Evolutionary conservation across 495 filamentous ascomycete genomes (phyloP).

Genomic region (Lasiosphaeris hirsuta): DNA sequence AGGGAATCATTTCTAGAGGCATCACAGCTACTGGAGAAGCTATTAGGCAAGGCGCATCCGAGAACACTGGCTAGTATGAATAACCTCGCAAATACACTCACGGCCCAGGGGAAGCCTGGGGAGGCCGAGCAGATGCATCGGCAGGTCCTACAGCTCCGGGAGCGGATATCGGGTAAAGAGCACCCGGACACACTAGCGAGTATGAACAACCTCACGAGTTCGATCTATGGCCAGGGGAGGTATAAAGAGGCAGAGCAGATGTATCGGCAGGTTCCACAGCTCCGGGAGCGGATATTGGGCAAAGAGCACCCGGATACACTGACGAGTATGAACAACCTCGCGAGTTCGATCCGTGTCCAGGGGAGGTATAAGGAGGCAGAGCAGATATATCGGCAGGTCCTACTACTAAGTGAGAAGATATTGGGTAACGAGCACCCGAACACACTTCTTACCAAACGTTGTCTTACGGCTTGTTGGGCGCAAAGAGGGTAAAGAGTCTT

Average conservation of each 20-base stretch:
- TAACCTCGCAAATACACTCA: neutral
- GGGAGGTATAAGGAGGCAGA: no score
- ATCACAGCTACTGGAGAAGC: neutral
- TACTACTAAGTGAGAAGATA: no score
- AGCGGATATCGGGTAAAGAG: neutral
- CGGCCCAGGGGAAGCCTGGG: neutral
- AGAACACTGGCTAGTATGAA: neutral
- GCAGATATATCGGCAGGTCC: no score
- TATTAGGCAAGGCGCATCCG: neutral
- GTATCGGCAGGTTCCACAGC: neutral
- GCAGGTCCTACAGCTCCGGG: neutral
- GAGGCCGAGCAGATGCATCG: neutral
- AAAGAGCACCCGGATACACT: neutral
- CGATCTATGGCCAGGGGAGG: neutral
- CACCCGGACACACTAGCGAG: neutral
- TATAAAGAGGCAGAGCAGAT: neutral
- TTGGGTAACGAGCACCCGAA: no score
- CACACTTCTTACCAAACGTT: no score
- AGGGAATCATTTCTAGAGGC: neutral
- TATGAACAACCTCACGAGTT: neutral
- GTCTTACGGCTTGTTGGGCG: no score
- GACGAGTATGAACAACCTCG: neutral
- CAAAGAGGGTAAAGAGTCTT: no score
- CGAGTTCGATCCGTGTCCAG: no score
- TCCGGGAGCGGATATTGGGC: neutral